A percentile compares a stretch with the other conserved stretches of the same genome.
phyloP scores from a whole-genome alignment of 1,284 basidiomycete genomes.

The Rhodotorula glutinis region DNA sequence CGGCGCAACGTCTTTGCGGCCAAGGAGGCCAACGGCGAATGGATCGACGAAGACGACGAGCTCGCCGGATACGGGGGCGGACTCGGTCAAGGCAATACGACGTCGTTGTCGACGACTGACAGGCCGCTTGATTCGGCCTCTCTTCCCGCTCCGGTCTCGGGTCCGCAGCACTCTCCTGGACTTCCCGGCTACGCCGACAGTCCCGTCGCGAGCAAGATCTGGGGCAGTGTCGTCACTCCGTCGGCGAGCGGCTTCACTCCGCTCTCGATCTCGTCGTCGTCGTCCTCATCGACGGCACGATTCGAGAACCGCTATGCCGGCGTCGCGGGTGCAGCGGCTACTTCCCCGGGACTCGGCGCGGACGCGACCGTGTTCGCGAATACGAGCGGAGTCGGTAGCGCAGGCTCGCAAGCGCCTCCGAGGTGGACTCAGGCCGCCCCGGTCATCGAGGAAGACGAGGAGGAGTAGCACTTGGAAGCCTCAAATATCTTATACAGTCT shows the following conservation, averaged over 20 bases:
- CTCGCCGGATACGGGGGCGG: conserved; percentile 25
- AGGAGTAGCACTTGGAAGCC: not conserved
- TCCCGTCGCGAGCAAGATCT: conserved; percentile 1
- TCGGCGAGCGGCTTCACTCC: too few relatives aligned
- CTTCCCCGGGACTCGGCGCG: not conserved
- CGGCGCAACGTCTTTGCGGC: conserved; percentile 52
- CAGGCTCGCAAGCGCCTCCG: not conserved
- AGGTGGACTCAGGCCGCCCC: conserved; percentile 3
- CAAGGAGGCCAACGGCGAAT: conserved; percentile 45
- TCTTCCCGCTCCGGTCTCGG: not conserved
- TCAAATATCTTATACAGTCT: not conserved
- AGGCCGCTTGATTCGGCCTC: not conserved
- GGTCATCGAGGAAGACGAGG: conserved; percentile 5
- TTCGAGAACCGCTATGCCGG: conserved; percentile 6
- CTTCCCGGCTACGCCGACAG: conserved; percentile 1
- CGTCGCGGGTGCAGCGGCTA: not conserved
- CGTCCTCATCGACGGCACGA: not conserved
- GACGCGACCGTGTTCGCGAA: not conserved
- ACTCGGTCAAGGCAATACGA: conserved; percentile 16
- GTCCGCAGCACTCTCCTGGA: not conserved
- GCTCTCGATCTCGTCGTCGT: too few relatives aligned
- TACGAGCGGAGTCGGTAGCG: too few relatives aligned
- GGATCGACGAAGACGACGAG: conserved; percentile 52
- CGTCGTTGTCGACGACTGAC: not conserved
- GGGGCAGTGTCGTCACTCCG: not conserved